A percentile compares a stretch with the other conserved stretches of the same genome.
phyloP scores from a whole-genome alignment of 2,329 filamentous ascomycete species.

The Westerdykella ornata region DNA sequence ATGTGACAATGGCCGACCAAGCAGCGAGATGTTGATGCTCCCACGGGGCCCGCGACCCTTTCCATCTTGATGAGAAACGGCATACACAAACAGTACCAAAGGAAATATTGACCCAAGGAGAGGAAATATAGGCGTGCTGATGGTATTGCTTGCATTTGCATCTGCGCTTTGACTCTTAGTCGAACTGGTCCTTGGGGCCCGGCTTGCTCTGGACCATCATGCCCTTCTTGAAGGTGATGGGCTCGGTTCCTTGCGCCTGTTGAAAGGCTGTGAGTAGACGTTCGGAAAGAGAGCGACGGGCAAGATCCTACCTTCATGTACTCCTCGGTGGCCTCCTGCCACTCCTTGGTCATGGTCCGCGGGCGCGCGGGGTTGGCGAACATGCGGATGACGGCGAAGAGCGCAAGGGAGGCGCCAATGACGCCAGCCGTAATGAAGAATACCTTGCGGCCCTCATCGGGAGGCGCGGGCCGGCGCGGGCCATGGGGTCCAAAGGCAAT shows the following conservation, averaged over 20 bases:
- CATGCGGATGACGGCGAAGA: conserved; percentile 67
- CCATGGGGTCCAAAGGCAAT: conserved; percentile 97
- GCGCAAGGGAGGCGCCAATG: conserved; percentile 56
- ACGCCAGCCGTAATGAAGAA: conserved; percentile 65
- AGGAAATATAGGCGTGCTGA: conserved; percentile 22
- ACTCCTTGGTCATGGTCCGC: conserved; percentile 91
- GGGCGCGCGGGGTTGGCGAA: conserved; percentile 62
- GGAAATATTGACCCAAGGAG: conserved; percentile 32
- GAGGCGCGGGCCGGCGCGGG: conserved; percentile 73
- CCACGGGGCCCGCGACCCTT: conserved; percentile 14
- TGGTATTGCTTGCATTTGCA: conserved; percentile 26
- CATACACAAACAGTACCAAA: conserved; percentile 34
- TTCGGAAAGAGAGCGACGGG: neutral
- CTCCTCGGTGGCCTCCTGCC: conserved; percentile 92
- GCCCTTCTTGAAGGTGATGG: conserved; percentile 37
- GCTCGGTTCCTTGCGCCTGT: conserved; percentile 35
- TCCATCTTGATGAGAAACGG: conserved; percentile 14
- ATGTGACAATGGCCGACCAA: conserved; percentile 30
- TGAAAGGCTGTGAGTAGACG: conserved; percentile 7
- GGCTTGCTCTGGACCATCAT: conserved; percentile 38
- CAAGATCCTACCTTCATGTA: conserved; percentile 66
- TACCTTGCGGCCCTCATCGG: conserved; percentile 77
- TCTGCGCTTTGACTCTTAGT: conserved; percentile 14
- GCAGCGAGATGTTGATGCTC: conserved; percentile 11
- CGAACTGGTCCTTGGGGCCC: conserved; percentile 11